phyloP scores from a whole-genome alignment of 1,139 yeast species.

The Taphrina deformans region DNA sequence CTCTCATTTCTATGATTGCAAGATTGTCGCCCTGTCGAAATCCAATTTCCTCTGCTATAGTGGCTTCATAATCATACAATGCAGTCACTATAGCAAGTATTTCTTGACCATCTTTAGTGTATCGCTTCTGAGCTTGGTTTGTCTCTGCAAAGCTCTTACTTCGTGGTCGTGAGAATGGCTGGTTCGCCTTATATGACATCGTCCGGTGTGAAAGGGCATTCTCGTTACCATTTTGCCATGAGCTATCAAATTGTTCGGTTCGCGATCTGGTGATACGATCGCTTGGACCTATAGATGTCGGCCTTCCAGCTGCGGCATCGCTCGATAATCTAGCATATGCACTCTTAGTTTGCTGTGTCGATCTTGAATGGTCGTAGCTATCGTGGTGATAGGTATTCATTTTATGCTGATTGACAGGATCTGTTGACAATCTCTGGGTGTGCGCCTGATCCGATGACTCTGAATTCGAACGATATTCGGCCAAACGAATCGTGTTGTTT shows the following conservation, averaged over 20 bases:
- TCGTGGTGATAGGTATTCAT: background rate
- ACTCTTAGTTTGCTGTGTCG: background rate
- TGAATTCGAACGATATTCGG: background rate
- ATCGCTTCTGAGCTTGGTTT: background rate
- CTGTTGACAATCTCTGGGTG: background rate
- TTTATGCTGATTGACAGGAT: background rate
- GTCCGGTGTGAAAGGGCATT: background rate
- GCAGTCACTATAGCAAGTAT: slow-evolving; percentile 50
- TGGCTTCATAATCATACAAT: slow-evolving; percentile 69
- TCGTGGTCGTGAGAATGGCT: slow-evolving; percentile 4
- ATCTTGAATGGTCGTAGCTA: background rate
- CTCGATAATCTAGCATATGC: background rate
- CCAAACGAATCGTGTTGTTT: background rate
- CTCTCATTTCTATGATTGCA: slow-evolving; percentile 69
- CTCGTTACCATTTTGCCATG: background rate
- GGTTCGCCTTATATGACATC: background rate
- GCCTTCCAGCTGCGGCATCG: background rate
- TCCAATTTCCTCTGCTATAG: slow-evolving; percentile 72
- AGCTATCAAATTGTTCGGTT: background rate
- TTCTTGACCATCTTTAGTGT: slow-evolving; percentile 35
- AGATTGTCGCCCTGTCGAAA: slow-evolving; percentile 76
- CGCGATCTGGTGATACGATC: background rate
- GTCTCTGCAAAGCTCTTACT: slow-evolving; percentile 27
- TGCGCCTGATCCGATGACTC: background rate
- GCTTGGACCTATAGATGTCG: background rate